Percentiles rank a stretch among this genome's conserved stretches.
Evolutionary conservation across 331 rosid genomes (phyloP).

Genomic region (Pyracantha coccinea): DNA sequence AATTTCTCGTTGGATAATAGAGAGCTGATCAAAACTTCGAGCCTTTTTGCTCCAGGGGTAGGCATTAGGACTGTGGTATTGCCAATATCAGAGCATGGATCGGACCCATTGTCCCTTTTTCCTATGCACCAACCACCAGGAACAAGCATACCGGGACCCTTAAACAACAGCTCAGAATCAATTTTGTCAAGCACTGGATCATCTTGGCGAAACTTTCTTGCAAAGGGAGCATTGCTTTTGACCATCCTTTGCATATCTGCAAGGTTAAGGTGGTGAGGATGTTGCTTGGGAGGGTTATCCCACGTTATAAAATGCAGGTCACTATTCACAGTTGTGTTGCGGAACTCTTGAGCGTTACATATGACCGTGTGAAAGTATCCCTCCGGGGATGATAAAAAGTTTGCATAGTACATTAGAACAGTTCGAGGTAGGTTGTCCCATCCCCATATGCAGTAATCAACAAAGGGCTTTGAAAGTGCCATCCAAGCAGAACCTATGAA

Average conservation of each 20-base stretch:
- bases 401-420: conserved; percentile 87
- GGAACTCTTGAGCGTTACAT: conserved; percentile 89
- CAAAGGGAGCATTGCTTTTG: conserved; percentile 83
- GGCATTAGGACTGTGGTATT: conserved; percentile 66
- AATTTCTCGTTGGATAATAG: conserved; percentile 62
- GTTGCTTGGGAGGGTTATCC: conserved; percentile 99
- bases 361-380: conserved; percentile 96
- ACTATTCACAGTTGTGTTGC: conserved; percentile 89
- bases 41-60: conserved; percentile 63
- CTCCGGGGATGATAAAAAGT: conserved; percentile 93
- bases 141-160: conserved; percentile 62
- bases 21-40: conserved; percentile 60
- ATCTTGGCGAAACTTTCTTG: conserved; percentile 70
- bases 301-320: conserved; percentile 94
- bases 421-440: conserved; percentile 98
- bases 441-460: conserved; percentile 97
- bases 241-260: conserved; percentile 63
- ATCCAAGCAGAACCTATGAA: conserved; percentile 94
- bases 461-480: conserved; percentile 83
- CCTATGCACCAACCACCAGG: conserved; percentile 99
- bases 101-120: conserved; percentile 62
- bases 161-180: conserved; percentile 57
- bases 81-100: conserved; percentile 66
- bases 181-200: conserved; percentile 78
- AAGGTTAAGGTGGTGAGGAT: conserved; percentile 78